Evolutionary conservation across 2,329 filamentous ascomycete genomes (phyloP), one percentile per base, ranked within the genome.

Genomic region (Colletotrichum eremochloae): DNA sequence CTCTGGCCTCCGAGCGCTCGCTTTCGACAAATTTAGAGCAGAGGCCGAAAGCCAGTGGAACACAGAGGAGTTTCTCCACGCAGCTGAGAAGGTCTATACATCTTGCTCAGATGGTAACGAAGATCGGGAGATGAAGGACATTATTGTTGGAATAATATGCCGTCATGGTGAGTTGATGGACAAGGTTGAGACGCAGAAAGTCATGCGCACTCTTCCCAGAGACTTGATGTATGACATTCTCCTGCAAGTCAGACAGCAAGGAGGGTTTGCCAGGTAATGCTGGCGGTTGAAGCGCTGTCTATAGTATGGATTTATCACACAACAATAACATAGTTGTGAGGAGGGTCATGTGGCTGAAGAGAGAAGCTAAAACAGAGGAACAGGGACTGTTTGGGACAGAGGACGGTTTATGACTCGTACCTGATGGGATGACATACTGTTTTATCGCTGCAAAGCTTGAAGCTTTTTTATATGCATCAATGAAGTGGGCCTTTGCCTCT

Each of bases 221-320:
- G 68, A 71, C 40, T 40, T 71, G 15, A 67, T 71, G 46, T 71
- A 67, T 46, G 68, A 71, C 29, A 56, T 71, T 33, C 33, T 71
- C 4, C 55, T 71, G 50, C 48, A 50, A 15, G 56, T 67, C 3
- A 38, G 68, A 15, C 63, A 62, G 46, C 63, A 71, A 40, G 64
- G 68, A 5, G 64, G 68, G 12, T 67, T 67, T 20, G 18, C 18
- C 2, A 44, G n/a, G 44, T 61, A 44, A 42, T 6, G 11, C 20
- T 31, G 14, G 15, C 15, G 15, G 7, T 11, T 1, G 3, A 20
- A 8, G 8, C 18, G 8, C 20, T 33, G 2, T 9, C 14, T 18
- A 18, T 8, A 15, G 0, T 11, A 3, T 1, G 29, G 3, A 1
- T 15, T 20, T 1, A 3, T 18, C 3, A 36, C 6, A 3, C 24